Evolutionary conservation across 2,329 filamentous ascomycete genomes (phyloP).

Genomic region (Knoxdaviesia proteae): DNA sequence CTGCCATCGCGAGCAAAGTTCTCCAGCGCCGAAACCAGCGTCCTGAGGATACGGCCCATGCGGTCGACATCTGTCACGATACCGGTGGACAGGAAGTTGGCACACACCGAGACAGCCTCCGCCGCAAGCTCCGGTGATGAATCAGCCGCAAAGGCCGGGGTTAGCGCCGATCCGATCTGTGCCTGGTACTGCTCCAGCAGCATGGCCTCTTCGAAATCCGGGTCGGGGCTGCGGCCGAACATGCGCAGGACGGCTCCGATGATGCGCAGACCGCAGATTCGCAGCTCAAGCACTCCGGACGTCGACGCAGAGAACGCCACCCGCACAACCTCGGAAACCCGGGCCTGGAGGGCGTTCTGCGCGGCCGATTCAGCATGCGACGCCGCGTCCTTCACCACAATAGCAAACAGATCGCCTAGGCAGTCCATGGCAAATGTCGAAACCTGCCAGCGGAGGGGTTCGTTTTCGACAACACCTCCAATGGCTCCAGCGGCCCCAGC

Average conservation of each 20-base stretch:
- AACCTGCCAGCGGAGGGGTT: conserved; percentile 87
- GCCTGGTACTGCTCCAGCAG: conserved; percentile 95
- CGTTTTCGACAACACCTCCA: conserved; percentile 46
- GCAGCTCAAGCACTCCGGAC: conserved; percentile 71
- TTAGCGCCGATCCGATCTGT: conserved; percentile 90
- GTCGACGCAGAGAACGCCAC: conserved; percentile 97
- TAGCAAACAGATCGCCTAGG: conserved; percentile 59
- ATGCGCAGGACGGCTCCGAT: conserved; percentile 86
- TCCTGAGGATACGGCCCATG: conserved; percentile 96
- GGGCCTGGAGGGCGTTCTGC: conserved; percentile 58
- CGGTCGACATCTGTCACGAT: conserved; percentile 94
- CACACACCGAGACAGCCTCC: conserved; percentile 91
- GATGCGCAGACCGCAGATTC: conserved; percentile 81
- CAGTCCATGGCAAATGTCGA: conserved; percentile 84
- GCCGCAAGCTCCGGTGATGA: conserved; percentile 91
- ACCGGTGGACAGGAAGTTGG: conserved; percentile 90
- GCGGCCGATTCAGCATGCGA: conserved; percentile 61
- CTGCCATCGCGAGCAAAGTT: conserved; percentile 73
- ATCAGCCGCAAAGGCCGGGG: conserved; percentile 85
- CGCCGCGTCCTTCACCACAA: conserved; percentile 53
- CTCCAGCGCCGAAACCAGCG: conserved; percentile 73
- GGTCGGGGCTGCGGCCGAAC: conserved; percentile 88
- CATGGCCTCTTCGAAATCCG: conserved; percentile 93
- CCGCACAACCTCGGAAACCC: conserved; percentile 77
- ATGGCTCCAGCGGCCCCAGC: not conserved